Percentiles rank a stretch among this genome's conserved stretches.
phyloP scores from a whole-genome alignment of 805 yeast genomes.

The Clavispora phyllophila region DNA sequence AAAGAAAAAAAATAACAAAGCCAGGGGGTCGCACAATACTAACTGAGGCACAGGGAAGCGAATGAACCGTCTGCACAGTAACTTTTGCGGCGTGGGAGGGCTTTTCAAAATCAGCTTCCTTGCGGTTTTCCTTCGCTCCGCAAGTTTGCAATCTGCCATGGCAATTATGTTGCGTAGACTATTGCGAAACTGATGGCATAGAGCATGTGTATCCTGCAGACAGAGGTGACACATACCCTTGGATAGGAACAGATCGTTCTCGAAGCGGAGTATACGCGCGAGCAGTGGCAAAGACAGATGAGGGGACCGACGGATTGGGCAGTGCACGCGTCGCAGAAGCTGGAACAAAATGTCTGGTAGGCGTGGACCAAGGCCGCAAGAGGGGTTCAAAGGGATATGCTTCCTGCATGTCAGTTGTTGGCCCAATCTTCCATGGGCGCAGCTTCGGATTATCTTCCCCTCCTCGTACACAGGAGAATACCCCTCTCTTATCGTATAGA shows the following conservation, averaged over 20 bases:
- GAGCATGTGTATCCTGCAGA: neutral
- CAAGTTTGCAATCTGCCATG: neutral
- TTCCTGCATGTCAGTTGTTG: neutral
- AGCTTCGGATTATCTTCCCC: slow-evolving; percentile 1
- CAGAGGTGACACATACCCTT: neutral
- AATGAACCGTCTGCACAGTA: too few relatives aligned
- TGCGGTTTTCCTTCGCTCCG: too few relatives aligned
- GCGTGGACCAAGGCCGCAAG: neutral
- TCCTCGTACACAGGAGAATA: neutral
- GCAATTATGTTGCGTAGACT: neutral
- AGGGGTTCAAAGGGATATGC: neutral
- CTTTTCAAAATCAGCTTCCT: too few relatives aligned
- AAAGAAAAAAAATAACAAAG: too few relatives aligned
- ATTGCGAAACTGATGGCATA: neutral
- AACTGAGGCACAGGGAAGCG: too few relatives aligned
- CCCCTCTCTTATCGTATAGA: slow-evolving; percentile 4
- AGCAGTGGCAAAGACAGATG: neutral
- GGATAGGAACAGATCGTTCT: neutral
- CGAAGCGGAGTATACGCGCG: neutral
- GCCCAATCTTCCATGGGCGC: neutral
- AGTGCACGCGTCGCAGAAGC: neutral
- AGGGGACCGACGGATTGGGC: neutral
- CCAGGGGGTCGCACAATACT: too few relatives aligned
- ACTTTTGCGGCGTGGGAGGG: too few relatives aligned
- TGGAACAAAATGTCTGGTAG: neutral